phyloP scores from a whole-genome alignment of 164 flowering plant species.

The Nymphaea colorata region DNA sequence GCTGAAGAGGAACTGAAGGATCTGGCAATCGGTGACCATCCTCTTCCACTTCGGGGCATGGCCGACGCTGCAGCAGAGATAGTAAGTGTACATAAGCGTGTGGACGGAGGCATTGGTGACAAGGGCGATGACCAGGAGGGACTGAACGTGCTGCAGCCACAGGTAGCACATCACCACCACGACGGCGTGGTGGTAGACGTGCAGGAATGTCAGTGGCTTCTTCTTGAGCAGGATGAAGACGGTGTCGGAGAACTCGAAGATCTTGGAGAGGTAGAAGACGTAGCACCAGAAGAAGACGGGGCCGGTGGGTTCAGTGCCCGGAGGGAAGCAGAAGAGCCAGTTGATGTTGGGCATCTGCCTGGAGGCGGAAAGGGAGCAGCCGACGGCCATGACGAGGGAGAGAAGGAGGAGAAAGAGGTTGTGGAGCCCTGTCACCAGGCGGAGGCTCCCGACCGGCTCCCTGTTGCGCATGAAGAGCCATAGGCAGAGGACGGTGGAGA shows the following conservation, averaged over 20 bases:
- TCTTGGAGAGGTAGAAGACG: constrained; percentile 81
- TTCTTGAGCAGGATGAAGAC: constrained; percentile 48
- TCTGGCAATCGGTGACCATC: constrained; percentile 72
- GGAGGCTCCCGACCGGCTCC: constrained; percentile 29
- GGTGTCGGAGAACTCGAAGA: constrained; percentile 72
- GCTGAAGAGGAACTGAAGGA: constrained; percentile 72
- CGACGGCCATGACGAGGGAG: constrained; percentile 75
- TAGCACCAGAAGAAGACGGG: constrained; percentile 93
- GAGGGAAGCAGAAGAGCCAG: constrained; percentile 74
- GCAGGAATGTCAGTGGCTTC: constrained; percentile 72
- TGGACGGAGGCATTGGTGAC: constrained; percentile 69
- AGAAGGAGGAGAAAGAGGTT: constrained; percentile 62
- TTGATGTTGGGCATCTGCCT: constrained; percentile 18
- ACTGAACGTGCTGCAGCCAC: constrained; percentile 62
- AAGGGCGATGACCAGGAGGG: constrained; percentile 71
- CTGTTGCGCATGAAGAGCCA: constrained; percentile 8
- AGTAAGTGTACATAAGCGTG: constrained; percentile 80
- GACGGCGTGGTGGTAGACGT: constrained; percentile 89
- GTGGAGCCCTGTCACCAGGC: constrained; percentile 57
- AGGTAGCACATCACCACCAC: constrained; percentile 78
- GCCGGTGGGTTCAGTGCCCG: constrained; percentile 44
- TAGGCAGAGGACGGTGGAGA: constrained; percentile 20
- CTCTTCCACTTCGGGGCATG: constrained; percentile 71
- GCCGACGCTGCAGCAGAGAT: constrained; percentile 48
- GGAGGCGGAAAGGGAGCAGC: constrained; percentile 49